These are phyloP conservation scores for Reticulascus tulasneorum DNA, from an alignment of 2,329 filamentous ascomycete genomes.

Conservation along the genomic window DNA sequence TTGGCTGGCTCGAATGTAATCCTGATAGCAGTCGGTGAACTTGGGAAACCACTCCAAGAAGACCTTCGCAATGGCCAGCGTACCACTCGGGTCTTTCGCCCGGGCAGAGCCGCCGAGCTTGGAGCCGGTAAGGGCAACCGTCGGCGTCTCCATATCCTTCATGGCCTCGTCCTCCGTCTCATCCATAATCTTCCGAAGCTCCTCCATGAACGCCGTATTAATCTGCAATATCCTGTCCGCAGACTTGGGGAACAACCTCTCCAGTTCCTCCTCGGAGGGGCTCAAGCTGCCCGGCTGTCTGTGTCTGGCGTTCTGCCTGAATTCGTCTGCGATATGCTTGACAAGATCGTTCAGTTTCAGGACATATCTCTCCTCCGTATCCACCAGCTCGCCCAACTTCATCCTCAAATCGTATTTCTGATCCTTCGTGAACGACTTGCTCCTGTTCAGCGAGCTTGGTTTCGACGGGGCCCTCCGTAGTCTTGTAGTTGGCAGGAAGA, in stretches of 20 bases:
- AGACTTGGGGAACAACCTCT: conserved; percentile 75
- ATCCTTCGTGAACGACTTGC: conserved; percentile 70
- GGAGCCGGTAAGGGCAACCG: conserved; percentile 35
- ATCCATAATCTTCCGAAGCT: conserved; percentile 72
- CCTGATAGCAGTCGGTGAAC: conserved; percentile 85
- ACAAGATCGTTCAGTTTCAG: conserved; percentile 81
- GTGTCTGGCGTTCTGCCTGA: conserved; percentile 64
- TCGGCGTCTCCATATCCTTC: conserved; percentile 65
- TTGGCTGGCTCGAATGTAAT: conserved; percentile 88
- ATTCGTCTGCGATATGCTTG: conserved; percentile 74
- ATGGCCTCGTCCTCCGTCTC: conserved; percentile 78
- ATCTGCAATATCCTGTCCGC: conserved; percentile 76
- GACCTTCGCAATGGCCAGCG: conserved; percentile 71
- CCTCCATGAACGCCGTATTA: conserved; percentile 76
- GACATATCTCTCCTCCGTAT: conserved; percentile 93
- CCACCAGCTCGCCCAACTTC: conserved; percentile 84
- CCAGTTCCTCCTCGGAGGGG: conserved; percentile 67
- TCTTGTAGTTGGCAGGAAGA: conserved; percentile 83
- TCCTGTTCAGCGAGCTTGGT: conserved; percentile 74
- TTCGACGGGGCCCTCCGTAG: conserved; percentile 83
- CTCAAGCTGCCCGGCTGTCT: conserved; percentile 60
- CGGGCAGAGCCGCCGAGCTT: conserved; percentile 41
- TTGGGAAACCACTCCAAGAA: conserved; percentile 90
- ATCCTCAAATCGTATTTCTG: conserved; percentile 82
- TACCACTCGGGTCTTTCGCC: conserved; percentile 70